Evolutionary conservation across 2,329 filamentous ascomycete genomes (phyloP).

Genomic region (Hysterium pulicare): DNA sequence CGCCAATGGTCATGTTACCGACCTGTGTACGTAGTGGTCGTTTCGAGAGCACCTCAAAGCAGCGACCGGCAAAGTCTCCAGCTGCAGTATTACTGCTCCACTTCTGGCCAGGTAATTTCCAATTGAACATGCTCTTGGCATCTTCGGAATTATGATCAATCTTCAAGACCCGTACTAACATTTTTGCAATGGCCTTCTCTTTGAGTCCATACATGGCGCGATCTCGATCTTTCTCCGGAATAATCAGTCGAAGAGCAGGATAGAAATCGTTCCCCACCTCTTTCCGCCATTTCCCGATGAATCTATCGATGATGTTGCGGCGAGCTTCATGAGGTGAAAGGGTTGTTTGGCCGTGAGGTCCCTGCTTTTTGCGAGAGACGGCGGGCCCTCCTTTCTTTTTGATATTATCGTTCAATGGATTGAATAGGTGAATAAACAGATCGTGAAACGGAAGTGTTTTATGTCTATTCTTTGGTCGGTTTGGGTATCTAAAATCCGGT

Average conservation of each 20-base stretch:
- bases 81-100: constrained; percentile 60
- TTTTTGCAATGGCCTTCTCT: constrained; percentile 82
- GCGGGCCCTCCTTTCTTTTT: constrained; percentile 62
- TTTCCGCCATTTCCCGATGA: constrained; percentile 80
- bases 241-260: constrained; percentile 83
- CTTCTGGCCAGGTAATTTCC: constrained; percentile 80
- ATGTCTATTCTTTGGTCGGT: constrained; percentile 75
- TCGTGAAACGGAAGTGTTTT: constrained; percentile 80
- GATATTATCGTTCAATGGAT: constrained; percentile 74
- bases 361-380: constrained; percentile 55
- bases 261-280: constrained; percentile 92
- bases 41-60: constrained; percentile 82
- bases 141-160: constrained; percentile 90
- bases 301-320: constrained; percentile 76
- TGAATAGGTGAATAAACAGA: constrained; percentile 74
- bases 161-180: constrained; percentile 88
- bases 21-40: constrained; percentile 70
- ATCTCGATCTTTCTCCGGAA: constrained; percentile 90
- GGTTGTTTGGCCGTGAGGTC: constrained; percentile 56
- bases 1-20: constrained; percentile 78
- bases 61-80: constrained; percentile 89
- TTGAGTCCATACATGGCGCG: constrained; percentile 92
- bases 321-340: constrained; percentile 73
- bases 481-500: constrained; percentile 62
- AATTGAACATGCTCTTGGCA: constrained; percentile 78